phyloP scores from a whole-genome alignment of 1,284 basidiomycete species.

The Cryptococcus hybrid region DNA sequence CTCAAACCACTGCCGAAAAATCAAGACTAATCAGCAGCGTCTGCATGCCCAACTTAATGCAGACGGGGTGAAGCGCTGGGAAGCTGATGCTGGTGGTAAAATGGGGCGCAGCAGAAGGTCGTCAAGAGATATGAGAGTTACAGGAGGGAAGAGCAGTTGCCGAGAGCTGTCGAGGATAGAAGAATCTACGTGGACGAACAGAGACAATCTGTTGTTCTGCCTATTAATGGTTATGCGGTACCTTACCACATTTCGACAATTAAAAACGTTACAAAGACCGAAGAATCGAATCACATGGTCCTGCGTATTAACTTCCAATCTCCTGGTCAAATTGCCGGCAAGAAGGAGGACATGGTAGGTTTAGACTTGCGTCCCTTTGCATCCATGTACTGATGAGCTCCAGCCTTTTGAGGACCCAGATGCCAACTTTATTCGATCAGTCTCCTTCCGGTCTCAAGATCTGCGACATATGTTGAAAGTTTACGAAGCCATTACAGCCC shows the following conservation, averaged over 20 bases:
- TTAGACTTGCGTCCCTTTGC: background rate
- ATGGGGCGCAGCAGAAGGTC: conserved; percentile 64
- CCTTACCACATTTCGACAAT: conserved; percentile 99
- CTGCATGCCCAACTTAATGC: conserved; percentile 75
- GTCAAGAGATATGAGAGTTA: conserved; percentile 98
- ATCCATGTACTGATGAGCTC: background rate
- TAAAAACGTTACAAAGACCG: conserved; percentile 96
- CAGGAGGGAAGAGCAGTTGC: conserved; percentile 87
- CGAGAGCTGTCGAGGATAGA: conserved; percentile 70
- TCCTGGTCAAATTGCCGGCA: conserved; percentile 94
- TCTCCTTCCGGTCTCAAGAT: conserved; percentile 90
- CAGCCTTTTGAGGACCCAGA: conserved; percentile 97
- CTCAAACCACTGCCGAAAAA: conserved; percentile 65
- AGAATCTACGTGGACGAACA: conserved; percentile 87
- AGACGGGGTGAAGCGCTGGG: conserved; percentile 80
- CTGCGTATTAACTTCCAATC: conserved; percentile 98
- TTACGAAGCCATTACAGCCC: conserved; percentile 86
- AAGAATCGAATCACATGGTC: conserved; percentile 93
- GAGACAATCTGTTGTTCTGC: conserved; percentile 83
- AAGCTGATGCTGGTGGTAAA: conserved; percentile 63
- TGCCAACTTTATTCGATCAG: conserved; percentile 92
- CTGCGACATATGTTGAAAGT: conserved; percentile 84
- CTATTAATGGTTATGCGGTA: conserved; percentile 92
- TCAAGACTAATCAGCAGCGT: conserved; percentile 85
- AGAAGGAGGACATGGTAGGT: conserved; percentile 93